Base-by-base conservation (phyloP, 768 basidiomycete species). In the Boletus rubescentipes region DNA sequence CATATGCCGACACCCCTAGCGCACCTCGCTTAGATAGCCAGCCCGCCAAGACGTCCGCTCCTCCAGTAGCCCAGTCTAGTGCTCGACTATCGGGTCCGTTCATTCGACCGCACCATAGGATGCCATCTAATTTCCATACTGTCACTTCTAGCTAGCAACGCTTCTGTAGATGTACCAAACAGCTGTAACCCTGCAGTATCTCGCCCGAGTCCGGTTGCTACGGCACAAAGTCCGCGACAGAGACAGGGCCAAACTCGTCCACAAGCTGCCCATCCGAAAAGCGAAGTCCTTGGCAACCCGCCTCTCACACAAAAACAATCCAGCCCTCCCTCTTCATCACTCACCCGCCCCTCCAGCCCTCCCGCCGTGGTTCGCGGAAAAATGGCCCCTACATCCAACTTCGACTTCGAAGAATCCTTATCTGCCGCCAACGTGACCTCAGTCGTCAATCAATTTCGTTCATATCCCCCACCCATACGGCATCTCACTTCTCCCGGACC, bases 371-470 rank as follows among this genome's bases (percentile, higher is more conserved):
- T 65, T 66, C 66, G 63, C 65, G 67, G 61, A 46, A 61, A 43
- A 44, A 15, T 18, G 15, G 10, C 44, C 43, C 54, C 44, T 50
- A 9, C 49, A 30, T 49, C 62, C 46, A 52, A 3, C 54, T 66
- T 66, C 55, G 66, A 66, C 64, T 66, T 66, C 55, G 59, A 68
- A 48, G 66, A 66, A 59, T 63, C 58, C 58, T 47, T 68, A 41
- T 67, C 61, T 40, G 65, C 65, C 20, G 66, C 66, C 53, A 66
- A 63, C 47, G 58, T 66, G 55, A 53, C 63, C 58, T 68, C 68
- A 34, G 63, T 63, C 52, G 67, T 66, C 58, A 70, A 70, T 68
- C 67, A 68, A 44, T 49, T 45, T 66, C 67, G 61, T 59, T 70
- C 67, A 64, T 66, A 54, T 63, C 58, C 60, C 49, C 61, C 63